Percentiles rank a stretch among this genome's conserved stretches.
These are phyloP conservation scores for Cryptococcus sp. DNA, from an alignment of 1,284 basidiomycete genomes.

Conservation along the genomic window DNA sequence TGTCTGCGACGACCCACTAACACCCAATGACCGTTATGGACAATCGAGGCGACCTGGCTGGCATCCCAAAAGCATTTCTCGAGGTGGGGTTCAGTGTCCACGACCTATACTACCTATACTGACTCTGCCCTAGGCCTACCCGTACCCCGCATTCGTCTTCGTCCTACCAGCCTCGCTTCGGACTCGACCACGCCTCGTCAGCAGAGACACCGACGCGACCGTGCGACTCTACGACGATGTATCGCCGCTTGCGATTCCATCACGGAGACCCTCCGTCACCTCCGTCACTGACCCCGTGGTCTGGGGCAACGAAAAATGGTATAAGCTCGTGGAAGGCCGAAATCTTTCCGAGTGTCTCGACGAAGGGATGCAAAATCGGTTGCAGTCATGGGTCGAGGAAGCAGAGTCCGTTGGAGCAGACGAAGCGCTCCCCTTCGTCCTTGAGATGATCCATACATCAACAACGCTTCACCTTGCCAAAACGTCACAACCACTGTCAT, in stretches of 20 bases:
- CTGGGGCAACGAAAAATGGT: constrained; percentile 9
- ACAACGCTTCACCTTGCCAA: not conserved
- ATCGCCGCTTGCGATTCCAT: not conserved
- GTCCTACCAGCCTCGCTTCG: not conserved
- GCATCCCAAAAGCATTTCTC: too few relatives aligned
- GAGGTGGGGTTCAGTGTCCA: too few relatives aligned
- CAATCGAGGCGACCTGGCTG: too few relatives aligned
- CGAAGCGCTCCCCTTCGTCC: not conserved
- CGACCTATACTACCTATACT: too few relatives aligned
- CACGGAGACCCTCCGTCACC: not conserved
- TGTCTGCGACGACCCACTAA: too few relatives aligned
- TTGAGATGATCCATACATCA: not conserved
- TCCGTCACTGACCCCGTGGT: not conserved
- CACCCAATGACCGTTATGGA: too few relatives aligned
- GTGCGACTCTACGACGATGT: not conserved
- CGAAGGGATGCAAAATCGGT: not conserved
- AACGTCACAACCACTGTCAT: not conserved
- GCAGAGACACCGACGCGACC: not conserved
- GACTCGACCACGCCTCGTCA: not conserved
- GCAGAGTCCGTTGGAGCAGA: not conserved
- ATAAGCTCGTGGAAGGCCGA: not conserved
- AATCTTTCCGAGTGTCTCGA: not conserved
- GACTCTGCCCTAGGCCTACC: constrained; percentile 2
- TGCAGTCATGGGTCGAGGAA: not conserved
- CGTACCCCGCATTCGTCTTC: constrained; percentile 9